Evolutionary conservation across 2,329 filamentous ascomycete genomes (phyloP).

Genomic region (Alternaria infectoria): DNA sequence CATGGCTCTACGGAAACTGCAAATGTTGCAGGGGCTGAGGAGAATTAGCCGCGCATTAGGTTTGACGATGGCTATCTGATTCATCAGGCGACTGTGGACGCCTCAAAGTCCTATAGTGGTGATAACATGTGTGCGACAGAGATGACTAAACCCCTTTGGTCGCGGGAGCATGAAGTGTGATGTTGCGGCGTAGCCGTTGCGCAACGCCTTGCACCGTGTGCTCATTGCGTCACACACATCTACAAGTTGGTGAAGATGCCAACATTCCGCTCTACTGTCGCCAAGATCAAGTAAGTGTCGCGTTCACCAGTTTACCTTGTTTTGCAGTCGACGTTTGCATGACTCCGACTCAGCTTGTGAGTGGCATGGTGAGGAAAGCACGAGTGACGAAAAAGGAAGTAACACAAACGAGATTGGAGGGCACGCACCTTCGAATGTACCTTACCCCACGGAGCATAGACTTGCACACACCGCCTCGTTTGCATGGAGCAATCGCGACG

Average conservation of each 20-base stretch:
- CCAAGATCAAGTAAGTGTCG: neutral
- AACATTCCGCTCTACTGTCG: neutral
- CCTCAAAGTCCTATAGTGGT: neutral
- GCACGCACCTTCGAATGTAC: slow-evolving; percentile 36
- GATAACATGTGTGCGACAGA: neutral
- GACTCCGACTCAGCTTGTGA: neutral
- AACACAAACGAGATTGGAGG: slow-evolving; percentile 26
- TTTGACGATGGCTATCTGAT: neutral
- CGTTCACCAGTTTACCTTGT: neutral
- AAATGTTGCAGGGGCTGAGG: neutral
- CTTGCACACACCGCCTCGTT: slow-evolving; percentile 10
- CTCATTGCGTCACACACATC: neutral
- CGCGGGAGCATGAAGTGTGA: neutral
- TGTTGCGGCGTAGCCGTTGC: neutral
- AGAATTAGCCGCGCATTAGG: neutral
- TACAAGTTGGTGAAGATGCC: neutral
- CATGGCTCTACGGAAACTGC: neutral
- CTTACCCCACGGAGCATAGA: slow-evolving; percentile 16
- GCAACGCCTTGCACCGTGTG: neutral
- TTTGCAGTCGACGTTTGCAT: neutral
- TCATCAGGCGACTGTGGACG: neutral
- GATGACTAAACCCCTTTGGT: neutral
- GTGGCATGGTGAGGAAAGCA: slow-evolving; percentile 6
- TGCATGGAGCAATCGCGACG: slow-evolving; percentile 14
- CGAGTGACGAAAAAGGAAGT: slow-evolving; percentile 19